Evolutionary conservation across 164 flowering plant genomes (phyloP), one percentile per base, ranked within the genome.

Genomic region (Annona squamosa): DNA sequence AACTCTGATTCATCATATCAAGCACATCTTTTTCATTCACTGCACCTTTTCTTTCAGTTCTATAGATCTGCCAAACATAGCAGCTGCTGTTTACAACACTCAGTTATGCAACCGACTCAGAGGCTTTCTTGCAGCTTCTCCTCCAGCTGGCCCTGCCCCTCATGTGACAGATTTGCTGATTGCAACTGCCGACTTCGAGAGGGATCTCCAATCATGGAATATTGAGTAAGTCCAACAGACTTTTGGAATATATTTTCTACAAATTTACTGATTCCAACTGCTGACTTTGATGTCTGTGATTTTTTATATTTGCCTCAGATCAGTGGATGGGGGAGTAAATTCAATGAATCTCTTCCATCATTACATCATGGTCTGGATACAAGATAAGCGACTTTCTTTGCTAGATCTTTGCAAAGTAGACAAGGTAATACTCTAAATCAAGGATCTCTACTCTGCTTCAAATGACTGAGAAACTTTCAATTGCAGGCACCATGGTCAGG

Each of bases 331-430:
- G 74, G 98, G 98, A 70, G 86, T 94, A 17, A 89, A 89, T 70
- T 85, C 94, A n/a, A 88, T 79, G 73, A 77, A 82, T 71, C 78
- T 94, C 77, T 94, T 87, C 81, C 86, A 94, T 75, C 70, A 80
- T 69, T 91, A 91, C 78, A 94, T 94, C 71, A 84, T 86, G 89
- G 87, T 89, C 19, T 94, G 97, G 97, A 80, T 91, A 71, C 82
- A 91, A 80, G 98, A 94, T 73, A 87, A 88, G 87, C 87, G 86
- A 80, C 92, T 90, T 48, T 77, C 73, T 63, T 80, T 94, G 73
- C 93, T 90, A 72, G 97, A 94, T 37, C 88, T 79, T 65, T 94
- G 98, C 87, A 94, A 91, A 75, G 86, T 89, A 75, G 98, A 94
- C 76, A 94, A 91, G 92, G 97, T 93, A 7, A 41, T 43, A 37